Base-by-base conservation (phyloP, 768 basidiomycete genomes). In the Botryobasidium botryosum region DNA sequence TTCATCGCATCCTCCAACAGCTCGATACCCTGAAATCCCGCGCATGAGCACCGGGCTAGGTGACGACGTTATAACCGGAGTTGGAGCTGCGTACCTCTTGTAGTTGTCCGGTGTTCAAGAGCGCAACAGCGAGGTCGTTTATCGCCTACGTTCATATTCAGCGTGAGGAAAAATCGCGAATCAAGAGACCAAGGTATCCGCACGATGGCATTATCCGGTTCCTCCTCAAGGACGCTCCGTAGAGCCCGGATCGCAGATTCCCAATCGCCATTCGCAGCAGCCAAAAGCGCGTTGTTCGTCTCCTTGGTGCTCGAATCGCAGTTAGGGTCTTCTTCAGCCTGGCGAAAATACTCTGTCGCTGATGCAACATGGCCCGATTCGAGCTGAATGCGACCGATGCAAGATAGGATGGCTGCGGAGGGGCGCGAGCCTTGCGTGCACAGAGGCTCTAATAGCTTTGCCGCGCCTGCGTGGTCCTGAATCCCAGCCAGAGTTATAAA, bases 191-290 rank as follows among this genome's bases (percentile, higher is more conserved):
- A 23, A 44, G 13, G 26, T 12, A 29, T n/a, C 20, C 68, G 26
- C 43, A 79, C 80, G 50, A 70, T 69, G 53, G 68, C 71, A 54
- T 79, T 72, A 27, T 70, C 74, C 0, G 71, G 64, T 43, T 81
- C 72, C n/a, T 61, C 62, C 39, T 63, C 60, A 17, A 80, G 53
- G 27, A 74, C 51, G 6, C 52, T 54, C 35, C 57, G 52, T 28
- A 85, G 63, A 4, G 65, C 56, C 41, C 57, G 62, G 18, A 61
- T 64, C 10, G 77, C 78, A 23, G 55, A 56, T 0, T 55, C 53
- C 83, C 81, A 87, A 40, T 84, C 69, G 12, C 85, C 86, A 40
- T 72, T 66, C 2, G 81, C 79, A 26, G 68, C 66, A 0, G 78
- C 72, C 38, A 82, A 56, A 27, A 87, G 56, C 4, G 77, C 78